A percentile compares a stretch with the other conserved stretches of the same genome.
Evolutionary conservation across 495 filamentous ascomycete genomes (phyloP).

Genomic region (Tuber borchii): DNA sequence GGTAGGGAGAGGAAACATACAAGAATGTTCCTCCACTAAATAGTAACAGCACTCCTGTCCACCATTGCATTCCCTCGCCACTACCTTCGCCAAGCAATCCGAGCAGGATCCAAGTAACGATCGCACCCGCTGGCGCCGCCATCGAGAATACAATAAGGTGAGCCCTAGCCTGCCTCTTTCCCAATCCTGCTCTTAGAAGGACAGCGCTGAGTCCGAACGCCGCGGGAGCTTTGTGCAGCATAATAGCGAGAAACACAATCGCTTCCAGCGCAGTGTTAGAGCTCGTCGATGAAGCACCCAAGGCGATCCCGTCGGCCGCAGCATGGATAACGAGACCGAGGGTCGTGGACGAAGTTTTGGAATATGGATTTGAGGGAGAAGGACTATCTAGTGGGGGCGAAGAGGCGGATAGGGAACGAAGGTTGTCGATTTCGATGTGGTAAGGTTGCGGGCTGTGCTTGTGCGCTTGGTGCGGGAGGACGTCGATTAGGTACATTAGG

Average conservation of each 20-base stretch:
- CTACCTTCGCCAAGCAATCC: slow-evolving; percentile 55
- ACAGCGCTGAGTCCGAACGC: slow-evolving; percentile 91
- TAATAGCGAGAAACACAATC: slow-evolving; percentile 90
- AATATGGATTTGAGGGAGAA: slow-evolving; percentile 47
- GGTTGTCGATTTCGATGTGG: slow-evolving; percentile 76
- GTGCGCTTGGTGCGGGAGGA: slow-evolving; percentile 59
- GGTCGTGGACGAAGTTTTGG: slow-evolving; percentile 59
- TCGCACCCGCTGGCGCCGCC: slow-evolving; percentile 78
- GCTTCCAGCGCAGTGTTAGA: slow-evolving; percentile 67
- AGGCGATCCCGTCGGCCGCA: slow-evolving; percentile 89
- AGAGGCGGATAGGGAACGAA: slow-evolving; percentile 42
- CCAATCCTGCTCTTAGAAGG: slow-evolving; percentile 69
- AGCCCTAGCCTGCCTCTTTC: slow-evolving; percentile 73
- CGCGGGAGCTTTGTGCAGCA: slow-evolving; percentile 94
- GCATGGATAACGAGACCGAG: slow-evolving; percentile 93
- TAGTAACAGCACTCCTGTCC: slow-evolving; percentile 82
- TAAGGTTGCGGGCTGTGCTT: slow-evolving; percentile 53
- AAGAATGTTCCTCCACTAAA: slow-evolving; percentile 95
- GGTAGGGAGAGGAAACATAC: slow-evolving; percentile 50
- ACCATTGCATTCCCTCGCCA: slow-evolving; percentile 60
- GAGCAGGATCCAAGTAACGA: slow-evolving; percentile 74
- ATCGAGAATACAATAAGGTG: slow-evolving; percentile 87
- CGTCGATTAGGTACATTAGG: slow-evolving; percentile 94
- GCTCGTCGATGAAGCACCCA: slow-evolving; percentile 76
- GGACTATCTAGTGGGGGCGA: slow-evolving; percentile 24